Evolutionary conservation across 176 grass and related monocot genomes (phyloP), one percentile per base, ranked within the genome.

Genomic region (Urochloa ruziziensis): DNA sequence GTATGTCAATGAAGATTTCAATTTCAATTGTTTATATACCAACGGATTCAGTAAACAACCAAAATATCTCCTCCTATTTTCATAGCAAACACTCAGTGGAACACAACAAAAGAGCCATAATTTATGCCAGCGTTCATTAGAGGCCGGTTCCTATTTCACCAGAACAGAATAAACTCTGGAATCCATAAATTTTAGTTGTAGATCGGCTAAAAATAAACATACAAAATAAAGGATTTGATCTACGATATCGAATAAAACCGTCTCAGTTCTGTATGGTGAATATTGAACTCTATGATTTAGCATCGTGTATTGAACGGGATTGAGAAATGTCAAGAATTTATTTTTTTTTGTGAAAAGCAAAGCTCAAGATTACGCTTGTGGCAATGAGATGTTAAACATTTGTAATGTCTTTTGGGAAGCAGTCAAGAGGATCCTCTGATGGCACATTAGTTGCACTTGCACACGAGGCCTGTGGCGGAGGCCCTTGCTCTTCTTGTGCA

Each of bases 401-500:
- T 18, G 17, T 11, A 49, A 4, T 60, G 70, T 91, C 86, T 94
- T 77, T 97, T 90, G 15, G 87, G 7, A 43, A 43, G 5, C 8
- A 10, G 8, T 43, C 42, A 43, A 43, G 42, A 10, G 7, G 42
- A 43, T 43, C 42, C 42, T 43, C 42, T 43, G 42, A 43, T 43
- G 42, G 42, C 42, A 43, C 42, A 43, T 43, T 43, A 10, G 42
- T 43, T 43, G 8, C 44, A 47, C 12, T 37, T 37, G 36, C 36
- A 37, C 36, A 37, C 36, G 36, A 6, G 36, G 36, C 36, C 36
- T 37, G 3, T 37, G 36, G 36, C 36, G 4, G 36, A 37, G 36
- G 36, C 36, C 83, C 88, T 53, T 69, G 85, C 17, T 90, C 85
- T 65, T 89, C 90, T 7, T 81, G 79, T 56, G 84, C 75, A 24